phyloP scores from a whole-genome alignment of 139 green algal species.

The Volvox africanus region DNA sequence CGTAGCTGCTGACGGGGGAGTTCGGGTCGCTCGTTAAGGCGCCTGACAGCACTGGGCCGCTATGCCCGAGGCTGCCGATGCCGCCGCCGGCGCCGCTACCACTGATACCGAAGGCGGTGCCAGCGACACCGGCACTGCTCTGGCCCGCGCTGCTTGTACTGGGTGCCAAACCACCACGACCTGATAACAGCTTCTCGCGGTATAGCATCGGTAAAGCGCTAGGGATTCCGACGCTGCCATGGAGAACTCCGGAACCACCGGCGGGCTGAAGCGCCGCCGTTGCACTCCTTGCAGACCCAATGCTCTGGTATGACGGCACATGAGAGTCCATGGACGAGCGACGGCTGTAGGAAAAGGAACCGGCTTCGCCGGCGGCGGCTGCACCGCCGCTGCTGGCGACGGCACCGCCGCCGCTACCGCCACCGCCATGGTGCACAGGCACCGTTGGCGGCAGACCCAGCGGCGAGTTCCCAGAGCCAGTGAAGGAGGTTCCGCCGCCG shows the following conservation, averaged over 20 bases:
- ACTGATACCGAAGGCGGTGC: not conserved
- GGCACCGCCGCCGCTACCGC: not conserved
- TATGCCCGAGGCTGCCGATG: not conserved
- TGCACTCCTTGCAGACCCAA: constrained; percentile 1
- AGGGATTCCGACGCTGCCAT: not conserved
- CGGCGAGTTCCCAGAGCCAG: constrained; percentile 18
- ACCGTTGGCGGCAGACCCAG: constrained; percentile 16
- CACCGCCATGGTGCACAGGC: not conserved
- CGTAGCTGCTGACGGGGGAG: constrained; percentile 7
- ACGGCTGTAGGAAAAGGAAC: constrained; percentile 20
- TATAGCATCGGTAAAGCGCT: not conserved
- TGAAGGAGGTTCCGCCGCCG: constrained; percentile 14
- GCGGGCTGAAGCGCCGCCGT: not conserved
- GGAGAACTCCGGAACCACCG: not conserved
- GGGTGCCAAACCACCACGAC: not conserved
- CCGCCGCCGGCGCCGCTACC: not conserved
- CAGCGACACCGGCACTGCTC: not conserved
- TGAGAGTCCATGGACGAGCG: constrained; percentile 42
- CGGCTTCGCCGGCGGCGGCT: not conserved
- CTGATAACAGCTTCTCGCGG: constrained; percentile 7
- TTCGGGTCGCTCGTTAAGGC: constrained; percentile 8
- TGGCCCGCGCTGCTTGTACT: not conserved
- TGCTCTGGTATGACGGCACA: constrained; percentile 13
- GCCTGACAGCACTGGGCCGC: not conserved
- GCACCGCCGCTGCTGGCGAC: not conserved